Base-by-base conservation (phyloP, 768 basidiomycete genomes). In the Tricholoma bakamatsutake region DNA sequence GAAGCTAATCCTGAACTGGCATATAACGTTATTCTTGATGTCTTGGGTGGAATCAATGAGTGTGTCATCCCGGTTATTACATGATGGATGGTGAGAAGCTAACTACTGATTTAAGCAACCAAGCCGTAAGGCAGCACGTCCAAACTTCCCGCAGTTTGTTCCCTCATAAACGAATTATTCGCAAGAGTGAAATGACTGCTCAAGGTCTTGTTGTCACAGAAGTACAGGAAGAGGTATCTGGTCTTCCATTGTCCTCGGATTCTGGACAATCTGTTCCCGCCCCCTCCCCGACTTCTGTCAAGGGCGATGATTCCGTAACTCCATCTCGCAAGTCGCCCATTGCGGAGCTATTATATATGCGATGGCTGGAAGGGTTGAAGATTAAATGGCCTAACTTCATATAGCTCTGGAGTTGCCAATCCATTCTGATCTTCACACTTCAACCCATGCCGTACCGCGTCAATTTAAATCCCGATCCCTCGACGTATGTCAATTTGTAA, bases 301-400 rank as follows among this genome's bases (percentile, higher is more conserved):
- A 73, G 62, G 61, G 60, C 42, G 73, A 74, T 21, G 79, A 83
- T 30, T 43, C 64, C 2, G 62, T 68, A 5, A 30, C 61, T 30
- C 64, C 76, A 31, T 68, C 76, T 53, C 80, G 83, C 59, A 88
- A 86, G 68, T 94, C 92, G 54, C 93, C 95, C 5, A 93, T 98
- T 28, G 90, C 93, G 18, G 96, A 98, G 68, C 79, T 98, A 60
- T 75, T 98, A n/a, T 98, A 98, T 69, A 87, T 95, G 80, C 84
- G 96, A 49, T 98, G 96, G 95, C 75, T 98, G 24, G 91, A 97
- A 65, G 94, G 94, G 3, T 72, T 97, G 52, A 87, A 84, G 71
- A 75, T 94, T 65, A 94, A 92, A 68, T 95, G 93, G 93, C 91
- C 91, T 5, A 88, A 77, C 63, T 77, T 90, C 50, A 71, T 76